These are phyloP conservation scores for Casaregolazyma suthepensis DNA, from an alignment of 1,139 yeast species.

Conservation along the genomic window DNA sequence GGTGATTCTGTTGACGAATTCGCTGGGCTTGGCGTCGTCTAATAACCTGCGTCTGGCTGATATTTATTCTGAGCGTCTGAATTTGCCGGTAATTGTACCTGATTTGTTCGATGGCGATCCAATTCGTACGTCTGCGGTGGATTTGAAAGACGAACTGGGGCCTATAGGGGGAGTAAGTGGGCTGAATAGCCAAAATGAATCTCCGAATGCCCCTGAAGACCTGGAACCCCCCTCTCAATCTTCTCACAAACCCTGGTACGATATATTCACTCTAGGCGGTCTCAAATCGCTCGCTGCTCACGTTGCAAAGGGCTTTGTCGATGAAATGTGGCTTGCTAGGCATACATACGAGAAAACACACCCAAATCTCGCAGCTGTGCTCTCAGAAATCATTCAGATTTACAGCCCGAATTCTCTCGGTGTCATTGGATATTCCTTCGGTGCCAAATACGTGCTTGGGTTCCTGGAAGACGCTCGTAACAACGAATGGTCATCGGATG, in stretches of 20 bases:
- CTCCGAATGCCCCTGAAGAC: constrained; percentile 6
- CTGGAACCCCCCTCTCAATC: neutral
- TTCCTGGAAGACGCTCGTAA: constrained; percentile 23
- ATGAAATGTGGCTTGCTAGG: constrained; percentile 39
- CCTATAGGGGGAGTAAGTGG: too few relatives aligned
- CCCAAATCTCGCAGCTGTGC: constrained; percentile 27
- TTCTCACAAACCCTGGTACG: constrained; percentile 8
- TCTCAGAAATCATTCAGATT: constrained; percentile 32
- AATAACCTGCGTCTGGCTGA: constrained; percentile 31
- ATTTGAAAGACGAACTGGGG: constrained; percentile 19
- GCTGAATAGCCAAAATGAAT: too few relatives aligned
- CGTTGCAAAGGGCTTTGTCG: constrained; percentile 32
- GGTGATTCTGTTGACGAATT: constrained; percentile 30
- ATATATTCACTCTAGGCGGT: constrained; percentile 26
- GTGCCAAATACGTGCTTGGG: constrained; percentile 34
- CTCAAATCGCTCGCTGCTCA: constrained; percentile 32
- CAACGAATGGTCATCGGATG: constrained; percentile 26
- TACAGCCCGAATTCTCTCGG: constrained; percentile 32
- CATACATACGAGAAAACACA: constrained; percentile 32
- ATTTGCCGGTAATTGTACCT: constrained; percentile 30
- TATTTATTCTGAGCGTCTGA: constrained; percentile 23
- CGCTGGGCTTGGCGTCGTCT: constrained; percentile 28
- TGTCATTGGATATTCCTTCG: constrained; percentile 37
- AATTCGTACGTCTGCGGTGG: constrained; percentile 26
- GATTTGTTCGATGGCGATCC: constrained; percentile 33